These are phyloP conservation scores for Lachancea dasiensis DNA, from an alignment of 805 yeast genomes.

Conservation along the genomic window DNA sequence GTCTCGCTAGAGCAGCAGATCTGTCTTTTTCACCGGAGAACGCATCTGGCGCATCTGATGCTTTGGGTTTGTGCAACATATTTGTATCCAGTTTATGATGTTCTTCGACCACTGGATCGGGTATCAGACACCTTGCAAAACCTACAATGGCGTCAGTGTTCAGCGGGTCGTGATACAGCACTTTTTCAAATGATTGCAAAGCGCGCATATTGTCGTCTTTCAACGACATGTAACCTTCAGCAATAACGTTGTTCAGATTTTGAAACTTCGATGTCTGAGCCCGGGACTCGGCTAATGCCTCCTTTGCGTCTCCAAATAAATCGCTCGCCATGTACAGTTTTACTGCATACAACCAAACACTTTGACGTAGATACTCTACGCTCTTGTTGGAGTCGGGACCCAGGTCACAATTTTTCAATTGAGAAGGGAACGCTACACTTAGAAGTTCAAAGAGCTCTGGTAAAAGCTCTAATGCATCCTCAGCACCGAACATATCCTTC, in stretches of 20 bases:
- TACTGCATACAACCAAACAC: conserved; percentile 71
- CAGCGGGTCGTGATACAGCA: conserved; percentile 44
- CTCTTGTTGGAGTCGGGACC: conserved; percentile 17
- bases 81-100: neutral
- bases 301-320: conserved; percentile 53
- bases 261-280: conserved; percentile 41
- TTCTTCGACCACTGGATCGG: conserved; percentile 27
- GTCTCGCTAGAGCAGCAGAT: conserved; percentile 54
- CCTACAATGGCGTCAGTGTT: conserved; percentile 52
- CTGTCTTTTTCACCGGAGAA: conserved; percentile 53
- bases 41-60: no score
- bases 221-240: conserved; percentile 29
- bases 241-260: conserved; percentile 25
- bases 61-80: neutral
- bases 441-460: conserved; percentile 60
- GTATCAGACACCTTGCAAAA: conserved; percentile 43
- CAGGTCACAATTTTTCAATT: conserved; percentile 8
- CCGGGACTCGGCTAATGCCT: conserved; percentile 69
- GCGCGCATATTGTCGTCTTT: conserved; percentile 41
- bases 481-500: conserved; percentile 53
- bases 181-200: conserved; percentile 58
- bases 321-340: conserved; percentile 55
- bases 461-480: conserved; percentile 55
- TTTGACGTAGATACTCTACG: conserved; percentile 43
- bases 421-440: conserved; percentile 40